Evolutionary conservation across 2,329 filamentous ascomycete species (phyloP).

Genomic region (Ceratocystis diversiconidia): DNA sequence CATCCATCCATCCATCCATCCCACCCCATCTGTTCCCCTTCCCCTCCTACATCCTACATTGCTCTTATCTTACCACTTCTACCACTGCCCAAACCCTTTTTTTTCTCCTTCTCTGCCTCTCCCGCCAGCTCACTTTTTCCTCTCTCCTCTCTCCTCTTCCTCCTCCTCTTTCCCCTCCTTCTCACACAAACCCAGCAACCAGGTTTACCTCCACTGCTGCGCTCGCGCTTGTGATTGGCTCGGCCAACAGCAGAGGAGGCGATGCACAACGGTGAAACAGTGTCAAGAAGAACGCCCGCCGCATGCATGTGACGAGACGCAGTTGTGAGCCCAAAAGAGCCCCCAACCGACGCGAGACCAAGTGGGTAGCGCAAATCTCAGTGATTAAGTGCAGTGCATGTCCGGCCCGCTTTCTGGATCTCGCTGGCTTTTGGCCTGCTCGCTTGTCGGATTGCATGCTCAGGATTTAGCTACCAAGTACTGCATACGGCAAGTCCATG

Average conservation of each 20-base stretch:
- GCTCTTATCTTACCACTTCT: too few species aligned
- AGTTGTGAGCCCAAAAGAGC: not conserved
- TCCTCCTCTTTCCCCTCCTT: not conserved
- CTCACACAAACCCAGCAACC: not conserved
- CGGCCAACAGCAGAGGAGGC: not conserved
- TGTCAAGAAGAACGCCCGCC: not conserved
- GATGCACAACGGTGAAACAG: not conserved
- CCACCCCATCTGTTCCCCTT: too few species aligned
- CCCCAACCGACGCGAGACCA: too few species aligned
- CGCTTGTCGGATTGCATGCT: not conserved
- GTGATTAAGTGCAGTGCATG: not conserved
- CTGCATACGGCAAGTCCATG: not conserved
- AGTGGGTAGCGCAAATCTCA: too few species aligned
- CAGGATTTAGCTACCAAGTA: not conserved
- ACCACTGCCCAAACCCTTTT: too few species aligned
- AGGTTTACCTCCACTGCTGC: not conserved
- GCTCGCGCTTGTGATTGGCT: not conserved
- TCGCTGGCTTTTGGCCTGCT: not conserved
- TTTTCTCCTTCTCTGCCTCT: too few species aligned
- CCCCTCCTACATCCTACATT: too few species aligned
- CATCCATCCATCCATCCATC: too few species aligned
- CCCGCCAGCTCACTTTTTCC: not conserved
- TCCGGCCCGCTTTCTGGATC: not conserved
- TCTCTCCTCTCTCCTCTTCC: not conserved
- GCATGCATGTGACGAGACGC: not conserved